A percentile compares a stretch with the other conserved stretches of the same genome.
Conservation (phyloP, 2,329 filamentous ascomycete species). For the Stenocarpella maydis region DNA sequence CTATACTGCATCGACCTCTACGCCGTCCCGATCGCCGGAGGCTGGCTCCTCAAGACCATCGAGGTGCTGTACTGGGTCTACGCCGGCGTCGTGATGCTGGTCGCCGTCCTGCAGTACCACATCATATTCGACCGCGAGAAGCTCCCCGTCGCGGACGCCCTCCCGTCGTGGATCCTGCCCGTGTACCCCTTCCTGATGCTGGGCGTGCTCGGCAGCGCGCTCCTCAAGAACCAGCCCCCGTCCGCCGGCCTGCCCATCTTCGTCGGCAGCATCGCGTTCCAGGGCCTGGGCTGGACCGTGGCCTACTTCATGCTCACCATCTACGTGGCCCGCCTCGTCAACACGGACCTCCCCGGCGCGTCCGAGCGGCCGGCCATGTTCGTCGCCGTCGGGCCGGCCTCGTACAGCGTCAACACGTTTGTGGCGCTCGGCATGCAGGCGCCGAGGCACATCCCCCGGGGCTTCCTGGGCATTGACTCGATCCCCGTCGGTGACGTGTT, state of each 20-base stretch:
- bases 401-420: slow-evolving; percentile 55
- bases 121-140: slow-evolving; percentile 45
- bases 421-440: slow-evolving; percentile 54
- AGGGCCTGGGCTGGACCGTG: slow-evolving; percentile 61
- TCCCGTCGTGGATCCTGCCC: slow-evolving; percentile 63
- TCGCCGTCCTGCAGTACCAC: slow-evolving; percentile 44
- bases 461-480: slow-evolving; percentile 40
- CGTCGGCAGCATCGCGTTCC: slow-evolving; percentile 57
- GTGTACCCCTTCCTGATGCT: slow-evolving; percentile 63
- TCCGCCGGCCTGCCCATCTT: slow-evolving; percentile 58
- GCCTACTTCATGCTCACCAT: slow-evolving; percentile 61
- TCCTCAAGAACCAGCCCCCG: slow-evolving; percentile 55
- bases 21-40: slow-evolving; percentile 57
- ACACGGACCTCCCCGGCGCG: slow-evolving; percentile 55
- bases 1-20: slow-evolving; percentile 72
- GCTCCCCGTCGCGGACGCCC: slow-evolving; percentile 58
- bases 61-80: slow-evolving; percentile 61
- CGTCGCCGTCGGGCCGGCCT: slow-evolving; percentile 60
- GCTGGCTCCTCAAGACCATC: slow-evolving; percentile 58
- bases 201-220: slow-evolving; percentile 59
- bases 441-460: slow-evolving; percentile 36
- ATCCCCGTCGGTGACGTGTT: slow-evolving; percentile 47
- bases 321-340: slow-evolving; percentile 60
- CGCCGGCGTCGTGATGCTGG: slow-evolving; percentile 46
- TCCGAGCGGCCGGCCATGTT: slow-evolving; percentile 62